phyloP scores from a whole-genome alignment of 2,329 filamentous ascomycete species.

The Dothidotthia symphoricarpi region DNA sequence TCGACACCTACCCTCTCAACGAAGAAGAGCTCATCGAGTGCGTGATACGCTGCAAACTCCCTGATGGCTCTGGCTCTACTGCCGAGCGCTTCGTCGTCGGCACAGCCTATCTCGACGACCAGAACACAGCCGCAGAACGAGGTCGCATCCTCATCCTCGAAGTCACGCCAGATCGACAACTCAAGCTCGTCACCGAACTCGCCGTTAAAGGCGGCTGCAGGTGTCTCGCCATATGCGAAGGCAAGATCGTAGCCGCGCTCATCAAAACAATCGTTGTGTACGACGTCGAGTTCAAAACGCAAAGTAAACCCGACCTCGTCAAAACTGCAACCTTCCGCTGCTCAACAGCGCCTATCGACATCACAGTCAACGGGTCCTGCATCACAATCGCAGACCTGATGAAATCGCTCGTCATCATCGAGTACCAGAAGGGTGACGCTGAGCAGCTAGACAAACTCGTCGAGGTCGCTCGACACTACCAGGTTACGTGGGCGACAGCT shows the following conservation, averaged over 20 bases:
- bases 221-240: slow-evolving; percentile 67
- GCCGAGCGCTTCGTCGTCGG: slow-evolving; percentile 87
- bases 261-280: slow-evolving; percentile 76
- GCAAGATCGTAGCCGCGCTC: slow-evolving; percentile 80
- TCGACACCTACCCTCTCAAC: slow-evolving; percentile 68
- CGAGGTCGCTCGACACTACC: slow-evolving; percentile 77
- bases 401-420: slow-evolving; percentile 81
- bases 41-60: slow-evolving; percentile 73
- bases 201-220: slow-evolving; percentile 77
- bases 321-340: slow-evolving; percentile 77
- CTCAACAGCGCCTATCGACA: slow-evolving; percentile 77
- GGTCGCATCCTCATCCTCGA: slow-evolving; percentile 85
- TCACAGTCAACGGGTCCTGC: slow-evolving; percentile 69
- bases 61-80: slow-evolving; percentile 55
- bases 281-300: slow-evolving; percentile 54
- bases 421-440: slow-evolving; percentile 62
- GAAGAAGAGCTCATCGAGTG: slow-evolving; percentile 78
- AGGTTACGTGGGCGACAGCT: slow-evolving; percentile 78
- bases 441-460: slow-evolving; percentile 62
- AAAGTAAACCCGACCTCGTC: slow-evolving; percentile 57
- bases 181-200: slow-evolving; percentile 69
- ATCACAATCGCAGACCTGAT: slow-evolving; percentile 90
- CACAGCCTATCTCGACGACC: slow-evolving; percentile 73
- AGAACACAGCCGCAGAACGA: slow-evolving; percentile 51
- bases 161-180: slow-evolving; percentile 69